Evolutionary conservation across 2,329 filamentous ascomycete species (phyloP).

Genomic region (Simplicillium aogashimaense): DNA sequence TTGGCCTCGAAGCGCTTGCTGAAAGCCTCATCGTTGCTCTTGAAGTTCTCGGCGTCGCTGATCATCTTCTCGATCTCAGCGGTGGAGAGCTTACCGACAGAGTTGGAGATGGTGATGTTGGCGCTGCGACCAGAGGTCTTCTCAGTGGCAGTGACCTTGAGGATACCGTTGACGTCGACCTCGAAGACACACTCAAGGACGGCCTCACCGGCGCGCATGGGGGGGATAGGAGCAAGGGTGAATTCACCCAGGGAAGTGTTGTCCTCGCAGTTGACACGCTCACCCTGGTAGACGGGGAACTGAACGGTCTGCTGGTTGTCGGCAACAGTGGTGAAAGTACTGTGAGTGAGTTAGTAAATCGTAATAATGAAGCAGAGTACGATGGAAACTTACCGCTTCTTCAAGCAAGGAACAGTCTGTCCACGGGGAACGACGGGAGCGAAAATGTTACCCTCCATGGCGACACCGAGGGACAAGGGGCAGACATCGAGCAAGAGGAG

Average conservation of each 20-base stretch:
- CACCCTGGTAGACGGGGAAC: conserved; percentile 92
- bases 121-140: conserved; percentile 96
- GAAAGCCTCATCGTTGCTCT: conserved; percentile 95
- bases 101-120: conserved; percentile 99
- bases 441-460: conserved; percentile 99
- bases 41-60: conserved; percentile 95
- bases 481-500: conserved; percentile 93
- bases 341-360: conserved; percentile 3
- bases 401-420: conserved; percentile 66
- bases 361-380: conserved; percentile 6
- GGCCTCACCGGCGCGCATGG: conserved; percentile 89
- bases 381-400: conserved; percentile 53
- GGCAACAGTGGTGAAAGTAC: conserved; percentile 78
- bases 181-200: conserved; percentile 98
- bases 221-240: conserved; percentile 78
- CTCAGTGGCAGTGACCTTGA: conserved; percentile 98
- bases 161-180: conserved; percentile 99
- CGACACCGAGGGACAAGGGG: conserved; percentile 93
- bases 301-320: conserved; percentile 73
- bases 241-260: conserved; percentile 98
- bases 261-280: conserved; percentile 95
- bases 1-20: conserved; percentile 99
- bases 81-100: conserved; percentile 93
- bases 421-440: conserved; percentile 82
- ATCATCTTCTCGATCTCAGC: conserved; percentile 98